These are phyloP conservation scores for Trametes cubensis DNA, from an alignment of 768 basidiomycete genomes.

Conservation along the genomic window DNA sequence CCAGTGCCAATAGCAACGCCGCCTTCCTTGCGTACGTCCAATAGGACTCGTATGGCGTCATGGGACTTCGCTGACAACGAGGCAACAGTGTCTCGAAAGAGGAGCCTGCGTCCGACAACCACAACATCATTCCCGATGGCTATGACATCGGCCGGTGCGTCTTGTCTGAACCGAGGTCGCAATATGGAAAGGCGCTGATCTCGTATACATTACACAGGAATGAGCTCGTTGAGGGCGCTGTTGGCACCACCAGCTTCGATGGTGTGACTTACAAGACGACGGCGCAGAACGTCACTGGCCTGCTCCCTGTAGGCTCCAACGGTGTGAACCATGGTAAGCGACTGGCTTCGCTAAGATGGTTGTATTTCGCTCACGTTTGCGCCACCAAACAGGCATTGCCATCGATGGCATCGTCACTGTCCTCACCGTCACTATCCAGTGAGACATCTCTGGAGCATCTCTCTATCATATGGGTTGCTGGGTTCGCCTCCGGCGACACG, in stretches of 20 bases:
- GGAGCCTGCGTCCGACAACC: constrained; percentile 41
- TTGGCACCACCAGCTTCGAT: constrained; percentile 42
- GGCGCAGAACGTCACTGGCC: constrained; percentile 50
- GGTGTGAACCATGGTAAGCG: constrained; percentile 58
- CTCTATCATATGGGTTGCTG: no score
- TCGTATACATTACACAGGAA: constrained; percentile 33
- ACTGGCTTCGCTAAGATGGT: background rate
- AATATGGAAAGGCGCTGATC: background rate
- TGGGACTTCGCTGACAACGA: background rate
- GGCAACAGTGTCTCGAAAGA: constrained; percentile 49
- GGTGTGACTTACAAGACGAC: constrained; percentile 52
- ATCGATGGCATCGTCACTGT: constrained; percentile 59
- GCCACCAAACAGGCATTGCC: constrained; percentile 49
- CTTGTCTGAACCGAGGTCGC: background rate
- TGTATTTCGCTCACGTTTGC: background rate
- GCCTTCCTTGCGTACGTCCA: constrained; percentile 60
- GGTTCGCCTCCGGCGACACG: no score
- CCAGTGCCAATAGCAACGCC: constrained; percentile 48
- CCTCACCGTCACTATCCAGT: constrained; percentile 53
- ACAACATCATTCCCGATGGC: constrained; percentile 49
- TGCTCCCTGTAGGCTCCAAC: constrained; percentile 52
- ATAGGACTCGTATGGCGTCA: background rate
- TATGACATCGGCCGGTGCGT: constrained; percentile 51
- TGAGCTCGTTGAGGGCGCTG: constrained; percentile 40
- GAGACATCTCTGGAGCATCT: constrained; percentile 3